Conservation (phyloP, 2,329 filamentous ascomycete species). For the Trichoderma sp. region DNA sequence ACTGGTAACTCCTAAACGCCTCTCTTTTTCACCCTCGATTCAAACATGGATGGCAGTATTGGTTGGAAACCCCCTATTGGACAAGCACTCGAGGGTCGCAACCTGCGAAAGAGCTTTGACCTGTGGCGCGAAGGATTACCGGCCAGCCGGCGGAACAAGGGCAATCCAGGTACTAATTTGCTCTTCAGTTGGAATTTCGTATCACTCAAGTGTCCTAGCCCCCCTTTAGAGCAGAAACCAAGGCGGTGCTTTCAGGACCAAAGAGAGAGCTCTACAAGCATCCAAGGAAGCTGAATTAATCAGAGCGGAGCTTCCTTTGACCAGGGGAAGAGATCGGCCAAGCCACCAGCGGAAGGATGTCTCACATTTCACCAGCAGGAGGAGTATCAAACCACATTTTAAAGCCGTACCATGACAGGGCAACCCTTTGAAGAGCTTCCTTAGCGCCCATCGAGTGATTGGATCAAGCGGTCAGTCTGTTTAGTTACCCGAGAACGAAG, state of each 20-base stretch:
- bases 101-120: neutral
- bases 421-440: neutral
- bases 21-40: neutral
- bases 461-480: neutral
- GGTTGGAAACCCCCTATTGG: neutral
- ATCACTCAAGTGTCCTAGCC: neutral
- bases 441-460: constrained; percentile 1
- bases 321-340: constrained; percentile 7
- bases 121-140: neutral
- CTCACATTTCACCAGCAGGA: constrained; percentile 8
- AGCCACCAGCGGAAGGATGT: constrained; percentile 11
- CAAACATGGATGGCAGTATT: neutral
- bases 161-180: neutral
- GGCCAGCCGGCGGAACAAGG: neutral
- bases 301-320: neutral
- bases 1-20: neutral
- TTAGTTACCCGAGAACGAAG: neutral
- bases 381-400: neutral
- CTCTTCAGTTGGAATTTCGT: neutral
- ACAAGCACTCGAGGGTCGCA: neutral
- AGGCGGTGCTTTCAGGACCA: neutral
- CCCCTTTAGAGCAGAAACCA: neutral
- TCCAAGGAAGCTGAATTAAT: neutral
- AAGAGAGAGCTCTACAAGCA: neutral
- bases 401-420: neutral